Evolutionary conservation across 2,329 filamentous ascomycete genomes (phyloP).

Genomic region (Diaporthe sp.): DNA sequence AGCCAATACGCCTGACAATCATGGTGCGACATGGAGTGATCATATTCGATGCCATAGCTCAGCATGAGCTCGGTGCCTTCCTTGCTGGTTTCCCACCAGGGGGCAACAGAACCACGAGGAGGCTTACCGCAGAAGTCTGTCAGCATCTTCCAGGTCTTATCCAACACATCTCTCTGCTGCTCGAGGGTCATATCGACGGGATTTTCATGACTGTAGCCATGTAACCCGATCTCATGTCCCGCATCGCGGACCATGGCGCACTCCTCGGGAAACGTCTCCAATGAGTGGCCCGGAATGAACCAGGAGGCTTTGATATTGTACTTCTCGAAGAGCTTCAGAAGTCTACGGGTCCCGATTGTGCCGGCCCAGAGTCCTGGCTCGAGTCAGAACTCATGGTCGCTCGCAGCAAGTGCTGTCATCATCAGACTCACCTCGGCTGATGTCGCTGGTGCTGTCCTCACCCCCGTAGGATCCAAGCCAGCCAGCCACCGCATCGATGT

Average conservation of each 20-base stretch:
- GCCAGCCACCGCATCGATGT: constrained; percentile 80
- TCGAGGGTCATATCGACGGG: constrained; percentile 71
- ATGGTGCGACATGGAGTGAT: constrained; percentile 74
- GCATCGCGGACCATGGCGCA: constrained; percentile 56
- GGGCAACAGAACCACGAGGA: constrained; percentile 77
- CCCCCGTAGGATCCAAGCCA: constrained; percentile 82
- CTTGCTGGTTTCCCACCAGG: constrained; percentile 78
- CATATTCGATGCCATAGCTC: constrained; percentile 76
- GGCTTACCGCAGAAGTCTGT: constrained; percentile 79
- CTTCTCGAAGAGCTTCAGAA: constrained; percentile 78
- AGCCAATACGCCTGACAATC: constrained; percentile 74
- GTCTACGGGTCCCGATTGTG: constrained; percentile 70
- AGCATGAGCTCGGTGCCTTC: constrained; percentile 75
- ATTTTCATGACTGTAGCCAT: constrained; percentile 48
- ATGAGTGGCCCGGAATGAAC: constrained; percentile 61
- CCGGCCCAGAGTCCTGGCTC: constrained; percentile 70
- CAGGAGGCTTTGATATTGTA: constrained; percentile 75
- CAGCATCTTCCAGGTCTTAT: constrained; percentile 78
- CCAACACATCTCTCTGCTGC: constrained; percentile 79
- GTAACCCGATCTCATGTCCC: constrained; percentile 60
- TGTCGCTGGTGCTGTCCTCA: constrained; percentile 77
- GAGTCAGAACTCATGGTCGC: background rate
- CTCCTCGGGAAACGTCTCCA: constrained; percentile 61
- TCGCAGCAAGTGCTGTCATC: background rate
- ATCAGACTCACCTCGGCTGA: constrained; percentile 67